Conservation (phyloP, 352 stramenopile genomes). For the Phytophthora pseudosyringae region DNA sequence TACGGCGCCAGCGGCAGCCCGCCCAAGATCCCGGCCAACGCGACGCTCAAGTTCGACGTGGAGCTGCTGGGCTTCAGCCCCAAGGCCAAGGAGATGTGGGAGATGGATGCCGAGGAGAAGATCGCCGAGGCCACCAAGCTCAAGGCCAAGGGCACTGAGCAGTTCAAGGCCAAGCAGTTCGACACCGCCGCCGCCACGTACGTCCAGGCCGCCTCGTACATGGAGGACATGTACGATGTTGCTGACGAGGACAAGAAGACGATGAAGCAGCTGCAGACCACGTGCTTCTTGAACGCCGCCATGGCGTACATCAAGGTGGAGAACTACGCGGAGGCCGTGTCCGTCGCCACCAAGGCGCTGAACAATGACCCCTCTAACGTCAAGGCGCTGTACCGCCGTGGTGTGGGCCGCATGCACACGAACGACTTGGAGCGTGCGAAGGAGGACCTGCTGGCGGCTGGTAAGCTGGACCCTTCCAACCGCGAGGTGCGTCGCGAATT, state of each 20-base stretch:
- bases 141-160: conserved; percentile 91
- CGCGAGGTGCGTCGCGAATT: conserved; percentile 83
- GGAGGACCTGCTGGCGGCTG: conserved; percentile 85
- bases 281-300: conserved; percentile 93
- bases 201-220: conserved; percentile 76
- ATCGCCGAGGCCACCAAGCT: conserved; percentile 87
- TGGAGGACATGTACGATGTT: conserved; percentile 90
- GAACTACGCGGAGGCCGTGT: conserved; percentile 90
- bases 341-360: conserved; percentile 77
- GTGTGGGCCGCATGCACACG: conserved; percentile 81
- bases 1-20: conserved; percentile 92
- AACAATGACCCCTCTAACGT: conserved; percentile 85
- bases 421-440: conserved; percentile 90
- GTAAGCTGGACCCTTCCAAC: conserved; percentile 83
- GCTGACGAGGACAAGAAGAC: conserved; percentile 83
- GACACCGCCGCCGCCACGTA: conserved; percentile 88
- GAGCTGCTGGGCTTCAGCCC: conserved; percentile 95
- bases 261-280: conserved; percentile 90
- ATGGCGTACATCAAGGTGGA: conserved; percentile 96
- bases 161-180: conserved; percentile 94
- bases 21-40: conserved; percentile 95
- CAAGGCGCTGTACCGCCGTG: conserved; percentile 88
- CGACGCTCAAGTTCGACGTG: conserved; percentile 96
- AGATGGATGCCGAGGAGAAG: conserved; percentile 88
- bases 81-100: conserved; percentile 96